Percentiles rank a stretch among this genome's conserved stretches.
Evolutionary conservation across 1,284 basidiomycete genomes (phyloP).

Genomic region (Leccinum ponderosum): DNA sequence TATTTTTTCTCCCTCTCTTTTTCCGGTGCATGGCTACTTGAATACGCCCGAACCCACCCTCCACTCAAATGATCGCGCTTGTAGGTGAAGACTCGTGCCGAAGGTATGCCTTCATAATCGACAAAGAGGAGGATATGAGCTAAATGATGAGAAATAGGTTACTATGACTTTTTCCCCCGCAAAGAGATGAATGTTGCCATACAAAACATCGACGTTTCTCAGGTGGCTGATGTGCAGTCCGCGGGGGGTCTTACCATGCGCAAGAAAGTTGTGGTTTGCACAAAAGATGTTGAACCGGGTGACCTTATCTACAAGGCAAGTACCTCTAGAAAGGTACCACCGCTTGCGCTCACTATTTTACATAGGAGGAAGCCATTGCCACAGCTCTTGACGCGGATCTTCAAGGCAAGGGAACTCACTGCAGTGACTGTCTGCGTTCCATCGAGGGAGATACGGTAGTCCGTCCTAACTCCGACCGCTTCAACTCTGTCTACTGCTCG

Average conservation of each 20-base stretch:
- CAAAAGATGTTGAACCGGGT: constrained; percentile 65
- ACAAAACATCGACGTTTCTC: constrained; percentile 42
- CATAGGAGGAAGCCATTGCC: constrained; percentile 70
- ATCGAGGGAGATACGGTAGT: constrained; percentile 49
- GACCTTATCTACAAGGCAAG: constrained; percentile 74
- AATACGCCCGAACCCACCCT: constrained; percentile 18
- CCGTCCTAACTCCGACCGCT: constrained; percentile 48
- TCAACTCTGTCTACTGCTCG: constrained; percentile 70
- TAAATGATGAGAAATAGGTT: constrained; percentile 50
- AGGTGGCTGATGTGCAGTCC: constrained; percentile 17
- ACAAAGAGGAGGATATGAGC: constrained; percentile 26
- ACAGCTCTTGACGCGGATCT: constrained; percentile 69
- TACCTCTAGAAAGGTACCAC: not conserved
- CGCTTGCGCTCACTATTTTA: not conserved
- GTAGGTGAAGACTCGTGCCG: constrained; percentile 64
- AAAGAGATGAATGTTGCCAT: constrained; percentile 67
- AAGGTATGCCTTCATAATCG: constrained; percentile 62
- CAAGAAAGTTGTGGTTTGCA: constrained; percentile 63
- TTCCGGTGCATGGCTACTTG: constrained; percentile 31
- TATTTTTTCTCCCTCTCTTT: constrained; percentile 32
- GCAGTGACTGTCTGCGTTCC: constrained; percentile 66
- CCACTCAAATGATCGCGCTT: constrained; percentile 15
- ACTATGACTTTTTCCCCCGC: constrained; percentile 72
- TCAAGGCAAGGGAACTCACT: constrained; percentile 63
- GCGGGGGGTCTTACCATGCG: constrained; percentile 36